A percentile compares a stretch with the other conserved stretches of the same genome.
Conservation (phyloP, 345 rosid species). For the Gossypioides kirkii region DNA sequence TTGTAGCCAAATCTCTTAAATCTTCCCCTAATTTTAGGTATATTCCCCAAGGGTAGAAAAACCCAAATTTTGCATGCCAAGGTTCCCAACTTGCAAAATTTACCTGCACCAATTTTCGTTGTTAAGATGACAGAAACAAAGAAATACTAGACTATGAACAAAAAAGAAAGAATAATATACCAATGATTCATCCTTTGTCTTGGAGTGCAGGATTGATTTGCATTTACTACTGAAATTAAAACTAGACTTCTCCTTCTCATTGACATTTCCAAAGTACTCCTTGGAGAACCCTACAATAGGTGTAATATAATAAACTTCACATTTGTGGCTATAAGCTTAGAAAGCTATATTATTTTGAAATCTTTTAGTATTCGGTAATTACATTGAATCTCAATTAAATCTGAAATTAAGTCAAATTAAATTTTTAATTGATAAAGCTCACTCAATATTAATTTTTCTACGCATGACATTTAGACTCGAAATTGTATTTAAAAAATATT, state of each 20-base stretch:
- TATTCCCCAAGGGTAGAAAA: conserved; percentile 70
- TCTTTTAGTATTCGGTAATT: no score
- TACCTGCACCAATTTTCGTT: conserved; percentile 33
- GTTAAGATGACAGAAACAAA: not conserved
- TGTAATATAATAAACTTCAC: not conserved
- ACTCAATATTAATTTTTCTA: no score
- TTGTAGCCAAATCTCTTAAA: conserved; percentile 46
- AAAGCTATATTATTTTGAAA: no score
- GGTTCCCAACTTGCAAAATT: conserved; percentile 97
- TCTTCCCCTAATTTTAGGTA: conserved; percentile 55
- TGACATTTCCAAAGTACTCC: conserved; percentile 29
- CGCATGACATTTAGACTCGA: no score
- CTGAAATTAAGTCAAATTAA: no score
- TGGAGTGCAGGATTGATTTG: conserved; percentile 43
- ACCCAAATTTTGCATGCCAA: conserved; percentile 77
- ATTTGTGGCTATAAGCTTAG: not conserved
- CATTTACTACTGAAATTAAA: conserved; percentile 27
- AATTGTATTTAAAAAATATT: no score
- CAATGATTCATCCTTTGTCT: conserved; percentile 59
- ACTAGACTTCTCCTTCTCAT: conserved; percentile 28
- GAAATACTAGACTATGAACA: no score
- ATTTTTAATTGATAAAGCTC: no score
- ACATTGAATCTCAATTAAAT: no score
- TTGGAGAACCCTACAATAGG: conserved; percentile 37
- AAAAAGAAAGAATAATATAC: conserved; percentile 19